phyloP scores from a whole-genome alignment of 345 rosid species.

The Pistacia vera region DNA sequence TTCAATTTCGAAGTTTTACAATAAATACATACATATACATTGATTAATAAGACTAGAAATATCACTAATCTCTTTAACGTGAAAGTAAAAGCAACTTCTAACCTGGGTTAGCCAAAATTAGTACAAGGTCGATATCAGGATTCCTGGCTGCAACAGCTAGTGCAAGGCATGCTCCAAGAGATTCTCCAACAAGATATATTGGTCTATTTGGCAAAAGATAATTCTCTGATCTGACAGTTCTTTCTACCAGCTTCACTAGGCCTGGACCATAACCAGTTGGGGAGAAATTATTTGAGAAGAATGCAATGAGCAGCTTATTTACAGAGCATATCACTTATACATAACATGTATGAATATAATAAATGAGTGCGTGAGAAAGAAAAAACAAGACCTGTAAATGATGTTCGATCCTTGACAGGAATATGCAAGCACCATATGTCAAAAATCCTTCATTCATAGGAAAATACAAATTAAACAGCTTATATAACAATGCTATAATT shows the following conservation, averaged over 20 bases:
- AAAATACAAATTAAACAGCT: neutral
- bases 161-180: slow-evolving; percentile 64
- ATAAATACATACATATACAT: neutral
- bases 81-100: slow-evolving; percentile 1
- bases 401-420: slow-evolving; percentile 61
- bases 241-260: slow-evolving; percentile 53
- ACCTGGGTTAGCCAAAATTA: slow-evolving; percentile 74
- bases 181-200: slow-evolving; percentile 65
- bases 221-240: slow-evolving; percentile 46
- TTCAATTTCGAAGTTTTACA: neutral
- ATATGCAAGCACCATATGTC: slow-evolving; percentile 73
- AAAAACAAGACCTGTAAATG: slow-evolving; percentile 41
- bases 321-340: neutral
- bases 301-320: neutral
- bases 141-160: slow-evolving; percentile 60
- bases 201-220: slow-evolving; percentile 46
- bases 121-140: slow-evolving; percentile 54
- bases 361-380: neutral
- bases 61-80: neutral
- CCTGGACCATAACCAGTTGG: slow-evolving; percentile 30
- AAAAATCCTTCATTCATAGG: slow-evolving; percentile 49
- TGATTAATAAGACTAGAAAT: neutral
- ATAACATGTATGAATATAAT: neutral
- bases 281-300: too few relatives aligned
- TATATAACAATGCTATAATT: neutral